These are phyloP conservation scores for Massarina eburnea DNA, from an alignment of 2,329 filamentous ascomycete species.

Conservation along the genomic window DNA sequence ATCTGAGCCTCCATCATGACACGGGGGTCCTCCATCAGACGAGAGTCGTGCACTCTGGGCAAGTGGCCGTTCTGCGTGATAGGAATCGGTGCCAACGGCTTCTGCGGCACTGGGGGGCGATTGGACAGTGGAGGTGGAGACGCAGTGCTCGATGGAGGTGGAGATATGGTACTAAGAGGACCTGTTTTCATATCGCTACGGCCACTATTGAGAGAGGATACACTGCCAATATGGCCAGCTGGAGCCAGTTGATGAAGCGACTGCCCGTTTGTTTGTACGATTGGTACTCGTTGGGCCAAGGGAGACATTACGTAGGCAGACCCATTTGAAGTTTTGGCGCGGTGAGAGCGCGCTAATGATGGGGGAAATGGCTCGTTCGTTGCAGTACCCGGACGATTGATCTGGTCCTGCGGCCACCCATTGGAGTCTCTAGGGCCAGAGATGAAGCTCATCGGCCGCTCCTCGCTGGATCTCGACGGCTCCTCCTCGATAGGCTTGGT, in stretches of 20 bases:
- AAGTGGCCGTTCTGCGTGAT: constrained; percentile 1
- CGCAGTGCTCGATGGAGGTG: constrained; percentile 12
- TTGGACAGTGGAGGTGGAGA: constrained; percentile 14
- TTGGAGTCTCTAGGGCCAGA: constrained; percentile 36
- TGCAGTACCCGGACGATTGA: constrained; percentile 23
- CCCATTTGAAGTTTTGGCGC: constrained; percentile 1
- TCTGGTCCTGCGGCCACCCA: constrained; percentile 39
- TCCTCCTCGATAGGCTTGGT: constrained; percentile 18
- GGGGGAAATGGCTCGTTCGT: background rate
- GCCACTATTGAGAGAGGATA: constrained; percentile 8
- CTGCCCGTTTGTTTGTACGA: background rate
- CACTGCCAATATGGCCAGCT: background rate
- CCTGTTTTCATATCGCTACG: constrained; percentile 6
- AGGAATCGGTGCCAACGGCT: constrained; percentile 7
- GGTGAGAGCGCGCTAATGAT: constrained; percentile 4
- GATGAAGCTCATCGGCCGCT: constrained; percentile 43
- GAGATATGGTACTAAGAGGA: constrained; percentile 13
- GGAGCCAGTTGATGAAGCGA: background rate
- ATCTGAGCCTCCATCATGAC: constrained; percentile 13
- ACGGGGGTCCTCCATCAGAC: constrained; percentile 10
- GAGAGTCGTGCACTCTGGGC: constrained; percentile 8
- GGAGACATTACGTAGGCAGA: background rate
- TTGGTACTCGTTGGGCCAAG: background rate
- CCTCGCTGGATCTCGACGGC: constrained; percentile 28
- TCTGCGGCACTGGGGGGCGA: constrained; percentile 9